Evolutionary conservation across 129 eudicot species (phyloP), one percentile per base, ranked within the genome.

Genomic region (Ambrosia trifida): DNA sequence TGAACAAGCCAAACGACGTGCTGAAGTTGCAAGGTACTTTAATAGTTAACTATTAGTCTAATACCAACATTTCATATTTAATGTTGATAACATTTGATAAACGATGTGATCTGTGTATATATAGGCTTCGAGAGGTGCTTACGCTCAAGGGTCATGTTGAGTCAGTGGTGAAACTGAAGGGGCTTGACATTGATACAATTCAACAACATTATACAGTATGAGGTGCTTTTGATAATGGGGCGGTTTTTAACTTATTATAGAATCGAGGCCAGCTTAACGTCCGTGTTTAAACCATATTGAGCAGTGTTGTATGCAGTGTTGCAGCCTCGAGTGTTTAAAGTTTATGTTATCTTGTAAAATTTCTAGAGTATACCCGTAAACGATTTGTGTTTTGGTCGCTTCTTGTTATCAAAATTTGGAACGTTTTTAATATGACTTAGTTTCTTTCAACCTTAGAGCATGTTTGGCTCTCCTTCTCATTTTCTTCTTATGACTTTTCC

Each of bases 1-100:
- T 5, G 96, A 86, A 81, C 88, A 90, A 13, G 88, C 90, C 20
- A 90, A 78, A 72, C 58, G 77, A 49, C 80, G 85, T 9, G 65
- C 65, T 31, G 65, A 59, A 59, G 65, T 84, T 77, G 88, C 90
- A 64, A 89, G 91, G 96, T 85, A 79, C 52, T 20, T 40, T 40
- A 40, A 40, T 10, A 0, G 11, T 19, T 54, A 51, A 51, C 57
- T 6, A 8, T 5, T 16, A 20, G 12, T 20, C 33, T 11, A 24
- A 24, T 24, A 24, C 36, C 5, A 20, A 24, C 11, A 12, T 11
- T 58, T 58, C 64, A 58, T 10, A 58, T 58, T 28, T 58, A 58
- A 30, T 11, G 65, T 59, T 12, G 20, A 59, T 59, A 59, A 32
- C 3, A 31, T 59, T 31, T 32, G 6, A 40, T 10, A 6, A 59